Conservation (phyloP, 345 rosid genomes). For the Angophora floribunda region DNA sequence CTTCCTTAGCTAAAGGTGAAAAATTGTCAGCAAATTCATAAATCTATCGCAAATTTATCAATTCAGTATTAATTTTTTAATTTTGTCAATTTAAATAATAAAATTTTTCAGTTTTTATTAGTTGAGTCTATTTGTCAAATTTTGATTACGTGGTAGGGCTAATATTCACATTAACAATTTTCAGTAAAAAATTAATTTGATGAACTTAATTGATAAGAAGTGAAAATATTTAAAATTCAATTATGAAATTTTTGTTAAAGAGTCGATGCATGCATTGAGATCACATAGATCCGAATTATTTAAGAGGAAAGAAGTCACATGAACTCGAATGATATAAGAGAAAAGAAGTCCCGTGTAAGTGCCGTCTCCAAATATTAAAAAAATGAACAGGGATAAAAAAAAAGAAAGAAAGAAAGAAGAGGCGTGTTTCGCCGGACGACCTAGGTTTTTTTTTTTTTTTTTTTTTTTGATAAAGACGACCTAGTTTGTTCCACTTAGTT, state of each 20-base stretch:
- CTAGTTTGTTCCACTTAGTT: no score
- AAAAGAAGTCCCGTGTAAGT: not conserved
- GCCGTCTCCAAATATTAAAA: not conserved
- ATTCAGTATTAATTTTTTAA: no score
- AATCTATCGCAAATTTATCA: fast-evolving
- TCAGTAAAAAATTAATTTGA: no score
- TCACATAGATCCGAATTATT: not conserved
- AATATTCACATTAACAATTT: no score
- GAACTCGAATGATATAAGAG: not conserved
- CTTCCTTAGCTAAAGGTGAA: not conserved
- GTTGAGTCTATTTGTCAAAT: no score
- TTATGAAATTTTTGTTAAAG: not conserved
- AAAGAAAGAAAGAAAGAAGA: not conserved
- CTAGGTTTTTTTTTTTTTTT: no score
- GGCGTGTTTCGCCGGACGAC: not conserved
- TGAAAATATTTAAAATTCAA: no score
- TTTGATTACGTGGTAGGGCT: no score
- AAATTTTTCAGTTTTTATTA: fast-evolving
- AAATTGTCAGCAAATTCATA: no score
- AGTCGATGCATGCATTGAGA: not conserved
- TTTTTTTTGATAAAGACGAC: no score
- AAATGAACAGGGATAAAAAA: not conserved
- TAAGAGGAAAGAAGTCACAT: not conserved
- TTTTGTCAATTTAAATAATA: no score
- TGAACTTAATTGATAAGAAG: no score